Conservation (phyloP, 1,284 basidiomycete species). For the Heterobasidion parviporum region DNA sequence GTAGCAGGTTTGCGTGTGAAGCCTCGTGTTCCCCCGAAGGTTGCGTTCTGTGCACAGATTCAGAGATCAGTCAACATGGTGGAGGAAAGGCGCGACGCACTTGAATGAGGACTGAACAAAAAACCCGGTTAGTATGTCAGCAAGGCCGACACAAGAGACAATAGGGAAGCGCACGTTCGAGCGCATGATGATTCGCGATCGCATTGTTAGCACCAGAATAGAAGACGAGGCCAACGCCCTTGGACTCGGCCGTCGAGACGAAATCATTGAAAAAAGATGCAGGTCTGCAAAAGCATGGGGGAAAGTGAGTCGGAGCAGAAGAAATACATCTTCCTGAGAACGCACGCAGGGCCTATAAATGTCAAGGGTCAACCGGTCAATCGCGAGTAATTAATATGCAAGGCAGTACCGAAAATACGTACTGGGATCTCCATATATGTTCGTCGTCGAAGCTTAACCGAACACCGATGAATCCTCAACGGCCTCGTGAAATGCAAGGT, state of each 20-base stretch:
- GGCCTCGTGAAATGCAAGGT: not conserved
- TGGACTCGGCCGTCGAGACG: constrained; percentile 48
- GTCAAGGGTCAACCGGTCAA: too few species aligned
- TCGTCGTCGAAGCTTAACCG: constrained; percentile 3
- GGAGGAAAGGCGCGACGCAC: constrained; percentile 18
- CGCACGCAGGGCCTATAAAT: constrained; percentile 3
- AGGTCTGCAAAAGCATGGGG: constrained; percentile 28
- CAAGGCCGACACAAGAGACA: not conserved
- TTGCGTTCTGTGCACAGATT: constrained; percentile 47
- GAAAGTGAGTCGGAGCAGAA: too few species aligned
- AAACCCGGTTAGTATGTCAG: not conserved
- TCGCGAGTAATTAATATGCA: too few species aligned
- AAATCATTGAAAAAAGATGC: constrained; percentile 58
- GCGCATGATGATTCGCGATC: constrained; percentile 54
- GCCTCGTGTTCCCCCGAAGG: constrained; percentile 66
- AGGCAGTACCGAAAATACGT: not conserved
- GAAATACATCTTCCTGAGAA: constrained; percentile 6
- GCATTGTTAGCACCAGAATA: constrained; percentile 65
- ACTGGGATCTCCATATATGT: constrained; percentile 9
- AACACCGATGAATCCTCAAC: constrained; percentile 4
- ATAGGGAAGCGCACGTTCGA: constrained; percentile 38
- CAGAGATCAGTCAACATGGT: not conserved
- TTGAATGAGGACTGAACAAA: constrained; percentile 49
- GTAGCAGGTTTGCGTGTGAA: constrained; percentile 61
- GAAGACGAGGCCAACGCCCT: constrained; percentile 43